These are phyloP conservation scores for Colletotrichum chlorophyti DNA, from an alignment of 2,329 filamentous ascomycete genomes.

Conservation along the genomic window DNA sequence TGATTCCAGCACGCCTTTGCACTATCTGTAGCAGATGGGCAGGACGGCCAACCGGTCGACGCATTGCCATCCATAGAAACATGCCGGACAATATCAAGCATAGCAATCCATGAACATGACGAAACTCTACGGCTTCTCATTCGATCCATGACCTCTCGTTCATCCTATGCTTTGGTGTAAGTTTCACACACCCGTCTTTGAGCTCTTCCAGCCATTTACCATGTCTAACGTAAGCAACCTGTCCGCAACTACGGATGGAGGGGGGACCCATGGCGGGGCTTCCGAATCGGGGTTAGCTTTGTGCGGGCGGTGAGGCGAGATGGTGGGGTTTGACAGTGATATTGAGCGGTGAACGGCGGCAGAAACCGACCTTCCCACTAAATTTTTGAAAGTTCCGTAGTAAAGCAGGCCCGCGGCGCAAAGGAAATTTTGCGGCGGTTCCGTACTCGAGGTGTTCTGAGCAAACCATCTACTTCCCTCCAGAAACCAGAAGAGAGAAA, in stretches of 20 bases:
- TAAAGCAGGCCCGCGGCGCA: background rate
- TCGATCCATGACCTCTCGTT: too few relatives aligned
- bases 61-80: too few relatives aligned
- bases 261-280: constrained; percentile 9
- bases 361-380: constrained; percentile 30
- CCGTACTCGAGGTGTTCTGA: too few relatives aligned
- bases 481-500: background rate
- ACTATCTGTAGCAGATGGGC: background rate
- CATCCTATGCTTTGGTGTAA: too few relatives aligned
- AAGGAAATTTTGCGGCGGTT: constrained; percentile 24
- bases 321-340: constrained; percentile 12
- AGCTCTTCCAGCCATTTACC: too few relatives aligned
- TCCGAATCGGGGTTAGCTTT: background rate
- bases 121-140: too few relatives aligned
- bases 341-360: constrained; percentile 23
- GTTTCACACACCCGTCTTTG: too few relatives aligned
- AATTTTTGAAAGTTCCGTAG: constrained; percentile 30
- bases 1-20: constrained; percentile 7
- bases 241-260: too few relatives aligned
- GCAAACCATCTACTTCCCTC: constrained; percentile 1
- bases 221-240: too few relatives aligned
- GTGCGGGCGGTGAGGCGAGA: constrained; percentile 18
- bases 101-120: too few relatives aligned
- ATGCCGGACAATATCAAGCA: too few relatives aligned
- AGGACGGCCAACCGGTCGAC: too few relatives aligned